Base-by-base conservation (phyloP, 2,329 filamentous ascomycete species). In the Hypoxylon sp. region DNA sequence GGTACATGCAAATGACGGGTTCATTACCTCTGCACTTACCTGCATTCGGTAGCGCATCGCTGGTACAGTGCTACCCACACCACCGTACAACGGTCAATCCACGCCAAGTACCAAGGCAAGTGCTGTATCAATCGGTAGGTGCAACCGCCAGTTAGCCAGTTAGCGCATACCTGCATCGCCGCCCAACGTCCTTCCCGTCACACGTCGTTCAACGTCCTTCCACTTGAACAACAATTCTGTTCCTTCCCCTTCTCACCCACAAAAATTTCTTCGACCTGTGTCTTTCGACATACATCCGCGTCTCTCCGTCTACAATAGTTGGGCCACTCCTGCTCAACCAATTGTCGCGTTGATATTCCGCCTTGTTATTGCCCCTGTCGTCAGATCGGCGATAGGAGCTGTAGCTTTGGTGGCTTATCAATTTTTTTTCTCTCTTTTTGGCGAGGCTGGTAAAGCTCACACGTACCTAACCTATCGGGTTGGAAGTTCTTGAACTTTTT, bases 391-490 rank as follows among this genome's bases (percentile, higher is more conserved):
- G 64, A 51, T 61, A 62, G 59, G 37, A 66, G 69, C 59, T 64
- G 52, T 17, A 64, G 46, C 58, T 62, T 46, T 5, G 29, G 54
- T 54, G 62, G 31, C 56, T 60, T 47, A 44, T 50, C 39, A 55
- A 39, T 52, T 61, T 55, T 67, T 63, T 71, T 69, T 17, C 35
- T 61, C 53, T 59, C 10, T 66, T 70, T 70, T 69, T 61, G 65
- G 65, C 70, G 72, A 73, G 72, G 72, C 71, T 75, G 69, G 72
- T 67, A 59, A 64, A 60, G 48, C 57, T 58, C 61, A 62, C 65
- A 55, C 67, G 61, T 59, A 68, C 68, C n/a, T n/a, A n/a, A n/a
- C n/a, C n/a, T n/a, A n/a, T n/a, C 61, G 39, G 55, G 62, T 69
- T 72, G 62, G 64, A 54, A 64, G 55, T 65, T 58, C 59, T 32